Evolutionary conservation across 331 rosid genomes (phyloP), one percentile per base, ranked within the genome.

Genomic region (Erythrophleum ivorense): DNA sequence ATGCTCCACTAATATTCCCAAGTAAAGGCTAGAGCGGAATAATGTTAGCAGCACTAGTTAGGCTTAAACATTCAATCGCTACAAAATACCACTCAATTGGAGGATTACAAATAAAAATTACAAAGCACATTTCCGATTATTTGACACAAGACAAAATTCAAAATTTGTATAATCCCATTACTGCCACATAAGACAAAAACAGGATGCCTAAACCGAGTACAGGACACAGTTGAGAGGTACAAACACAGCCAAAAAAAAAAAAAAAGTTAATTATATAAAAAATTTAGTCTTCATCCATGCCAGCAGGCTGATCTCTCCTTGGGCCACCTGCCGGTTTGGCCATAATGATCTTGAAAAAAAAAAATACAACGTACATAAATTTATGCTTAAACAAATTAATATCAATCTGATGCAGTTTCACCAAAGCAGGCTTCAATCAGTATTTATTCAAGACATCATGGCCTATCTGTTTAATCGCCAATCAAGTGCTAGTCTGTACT

Each of bases 281-380:
- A 54, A n/a, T 41, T 81, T 88, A 89, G 80, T 93, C 99, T 88
- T 93, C 99, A 36, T 95, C 99, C 93, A 82, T 82, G 81, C 92
- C 94, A 6, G 94, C 97, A 64, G 99, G 98, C 79, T 90, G 89
- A 33, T 85, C 87, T 87, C 92, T 91, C 86, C 87, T 91, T 13
- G 97, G 99, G 13, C 99, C 99, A 67, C 99, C 98, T 8, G 98
- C 99, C 29, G 98, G 98, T 87, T 93, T 95, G 19, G 97, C 79
- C 99, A 93, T 91, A 57, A 95, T 95, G 79, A 95, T 92, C 99
- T 95, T 94, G 77, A 85, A 63, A 62, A 52, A 72, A 5, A 80
- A 53, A 76, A 68, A 76, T 29, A 45, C 31, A 55, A 46, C 10
- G 43, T 75, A 60, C 73, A 49, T 71, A 57, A 79, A 63, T 71